Evolutionary conservation across 2,329 filamentous ascomycete species (phyloP).

Genomic region (Venturia asperata): DNA sequence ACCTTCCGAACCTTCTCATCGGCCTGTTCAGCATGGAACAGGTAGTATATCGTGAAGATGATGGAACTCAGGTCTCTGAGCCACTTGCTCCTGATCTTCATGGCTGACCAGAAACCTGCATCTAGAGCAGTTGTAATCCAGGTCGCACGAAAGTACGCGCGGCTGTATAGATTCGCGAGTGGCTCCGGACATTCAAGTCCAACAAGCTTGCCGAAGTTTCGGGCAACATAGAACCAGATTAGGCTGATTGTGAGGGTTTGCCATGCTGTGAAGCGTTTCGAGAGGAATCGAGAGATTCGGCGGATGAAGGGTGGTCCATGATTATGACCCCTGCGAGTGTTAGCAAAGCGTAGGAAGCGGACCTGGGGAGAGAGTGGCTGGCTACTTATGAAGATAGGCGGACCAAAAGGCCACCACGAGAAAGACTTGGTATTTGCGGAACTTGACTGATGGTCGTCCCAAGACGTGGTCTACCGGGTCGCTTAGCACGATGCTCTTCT

Average conservation of each 20-base stretch:
- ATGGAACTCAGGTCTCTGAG: slow-evolving; percentile 75
- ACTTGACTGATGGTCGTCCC: slow-evolving; percentile 82
- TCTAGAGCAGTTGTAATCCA: slow-evolving; percentile 94
- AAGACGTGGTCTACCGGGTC: slow-evolving; percentile 72
- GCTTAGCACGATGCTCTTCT: not conserved
- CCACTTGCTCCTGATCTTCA: slow-evolving; percentile 78
- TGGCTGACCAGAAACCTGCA: slow-evolving; percentile 96
- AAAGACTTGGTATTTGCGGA: slow-evolving; percentile 86
- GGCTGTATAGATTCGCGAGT: slow-evolving; percentile 85
- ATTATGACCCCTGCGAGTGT: slow-evolving; percentile 59
- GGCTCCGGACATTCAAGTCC: slow-evolving; percentile 90
- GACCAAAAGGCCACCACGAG: slow-evolving; percentile 90
- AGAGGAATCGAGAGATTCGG: slow-evolving; percentile 63
- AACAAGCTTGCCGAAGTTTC: slow-evolving; percentile 89
- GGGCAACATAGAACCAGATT: slow-evolving; percentile 81
- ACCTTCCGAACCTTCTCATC: slow-evolving; percentile 96
- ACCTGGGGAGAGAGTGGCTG: not conserved
- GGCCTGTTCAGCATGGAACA: slow-evolving; percentile 85
- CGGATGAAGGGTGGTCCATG: slow-evolving; percentile 79
- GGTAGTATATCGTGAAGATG: slow-evolving; percentile 80
- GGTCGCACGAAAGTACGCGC: slow-evolving; percentile 89
- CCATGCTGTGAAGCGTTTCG: slow-evolving; percentile 72
- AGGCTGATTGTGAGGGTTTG: slow-evolving; percentile 82
- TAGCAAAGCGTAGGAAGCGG: slow-evolving; percentile 19
- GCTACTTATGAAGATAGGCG: slow-evolving; percentile 67